These are phyloP conservation scores for Bretziella fagacearum DNA, from an alignment of 2,329 filamentous ascomycete species.

Conservation along the genomic window DNA sequence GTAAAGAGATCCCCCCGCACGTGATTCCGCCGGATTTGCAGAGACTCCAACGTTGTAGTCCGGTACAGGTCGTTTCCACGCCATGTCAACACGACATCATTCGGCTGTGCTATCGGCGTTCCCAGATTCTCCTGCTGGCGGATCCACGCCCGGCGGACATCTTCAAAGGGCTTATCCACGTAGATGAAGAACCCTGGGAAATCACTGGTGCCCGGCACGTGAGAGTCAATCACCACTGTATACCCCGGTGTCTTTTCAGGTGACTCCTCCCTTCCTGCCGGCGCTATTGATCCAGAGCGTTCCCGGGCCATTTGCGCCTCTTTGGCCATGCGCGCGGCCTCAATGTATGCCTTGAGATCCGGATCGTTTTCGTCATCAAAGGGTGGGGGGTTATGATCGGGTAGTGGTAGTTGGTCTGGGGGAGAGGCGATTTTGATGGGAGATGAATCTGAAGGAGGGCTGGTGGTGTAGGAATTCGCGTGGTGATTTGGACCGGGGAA, in stretches of 20 bases:
- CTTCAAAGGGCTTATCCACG: slow-evolving; percentile 6
- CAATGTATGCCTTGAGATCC: slow-evolving; percentile 30
- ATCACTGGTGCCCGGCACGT: slow-evolving; percentile 36
- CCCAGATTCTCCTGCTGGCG: slow-evolving; percentile 35
- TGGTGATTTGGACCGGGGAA: not conserved
- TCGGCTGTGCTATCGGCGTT: slow-evolving; percentile 26
- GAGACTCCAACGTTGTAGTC: slow-evolving; percentile 51
- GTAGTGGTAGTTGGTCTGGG: no score
- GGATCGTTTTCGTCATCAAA: slow-evolving; percentile 22
- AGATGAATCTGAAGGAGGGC: not conserved
- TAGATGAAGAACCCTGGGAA: slow-evolving; percentile 5
- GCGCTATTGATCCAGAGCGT: no score
- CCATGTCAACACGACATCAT: slow-evolving; percentile 62
- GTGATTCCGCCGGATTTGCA: slow-evolving; percentile 36
- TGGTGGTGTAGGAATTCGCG: not conserved
- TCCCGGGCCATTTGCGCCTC: no score
- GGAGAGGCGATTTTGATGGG: not conserved
- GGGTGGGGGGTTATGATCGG: not conserved
- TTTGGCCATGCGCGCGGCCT: slow-evolving; percentile 23
- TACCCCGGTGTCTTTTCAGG: not conserved
- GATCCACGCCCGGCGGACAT: slow-evolving; percentile 53
- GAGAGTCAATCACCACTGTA: slow-evolving; percentile 27
- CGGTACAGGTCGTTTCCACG: slow-evolving; percentile 55
- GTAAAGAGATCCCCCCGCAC: not conserved
- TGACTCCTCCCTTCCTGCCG: no score